Evolutionary conservation across 2,329 filamentous ascomycete species (phyloP), one percentile per base, ranked within the genome.

Genomic region (Camptophora hylomeconis): DNA sequence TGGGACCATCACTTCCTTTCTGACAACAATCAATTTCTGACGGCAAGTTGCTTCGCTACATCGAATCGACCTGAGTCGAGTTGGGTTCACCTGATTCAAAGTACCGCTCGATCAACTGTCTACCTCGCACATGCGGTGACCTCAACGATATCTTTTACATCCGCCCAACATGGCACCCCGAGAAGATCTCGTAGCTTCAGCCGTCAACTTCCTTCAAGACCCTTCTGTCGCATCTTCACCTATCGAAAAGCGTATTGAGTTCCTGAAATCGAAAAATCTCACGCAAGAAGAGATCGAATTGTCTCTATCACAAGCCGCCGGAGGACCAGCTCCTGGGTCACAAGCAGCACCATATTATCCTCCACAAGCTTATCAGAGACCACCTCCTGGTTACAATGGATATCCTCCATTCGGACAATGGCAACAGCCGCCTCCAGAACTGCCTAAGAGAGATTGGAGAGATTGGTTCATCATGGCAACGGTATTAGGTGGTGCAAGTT

Each of bases 401-500:
- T 44, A 55, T 33, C 60, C 60, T 31, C 54, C 56, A 32, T 67
- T 67, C 47, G 61, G 57, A 26, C 60, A 62, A 47, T 67, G 61
- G 44, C 60, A 53, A 34, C 36, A 35, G 16, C 49, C 57, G 14
- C 64, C 65, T 18, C 67, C 65, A 40, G 65, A 70, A 37, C 58
- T 74, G 2, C 84, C 84, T 3, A 76, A 74, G 50, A 68, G 89
- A 48, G 89, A 98, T 58, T 98, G 89, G 89, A 72, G 92, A 37
- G 89, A 98, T 52, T 95, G 84, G 80, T 98, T 98, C 58, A 95
- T 98, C 56, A 93, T 95, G 83, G 89, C 89, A 5, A 98, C 89
- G 0, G 81, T 95, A 8, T 78, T 92, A 38, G 79, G 84, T 33
- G 83, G 86, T 26, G 76, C 94, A 12, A 70, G 83, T 20, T 95